Conservation (phyloP, 805 yeast species). For the Lipomyces chichibuensis region DNA sequence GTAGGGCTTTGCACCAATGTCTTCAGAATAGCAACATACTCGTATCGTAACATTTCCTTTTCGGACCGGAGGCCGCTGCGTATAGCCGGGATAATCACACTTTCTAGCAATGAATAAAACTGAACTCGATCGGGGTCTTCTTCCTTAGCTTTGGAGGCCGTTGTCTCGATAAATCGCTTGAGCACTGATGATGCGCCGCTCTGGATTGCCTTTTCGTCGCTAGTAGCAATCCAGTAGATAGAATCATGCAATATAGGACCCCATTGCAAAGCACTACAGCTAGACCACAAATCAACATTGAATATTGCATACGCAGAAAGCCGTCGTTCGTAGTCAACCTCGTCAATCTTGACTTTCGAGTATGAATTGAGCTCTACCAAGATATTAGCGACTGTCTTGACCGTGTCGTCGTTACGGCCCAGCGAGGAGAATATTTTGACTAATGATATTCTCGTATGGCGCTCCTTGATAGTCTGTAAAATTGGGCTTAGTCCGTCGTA, state of each 20-base stretch:
- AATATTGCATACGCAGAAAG: conserved; percentile 66
- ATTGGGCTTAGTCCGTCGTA: conserved; percentile 59
- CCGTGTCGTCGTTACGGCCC: conserved; percentile 54
- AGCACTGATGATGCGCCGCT: conserved; percentile 71
- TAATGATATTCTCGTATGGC: conserved; percentile 63
- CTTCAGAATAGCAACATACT: conserved; percentile 66
- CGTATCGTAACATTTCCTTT: conserved; percentile 68
- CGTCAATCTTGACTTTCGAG: conserved; percentile 62
- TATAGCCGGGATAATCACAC: conserved; percentile 64
- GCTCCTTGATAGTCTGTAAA: conserved; percentile 62
- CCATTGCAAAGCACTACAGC: conserved; percentile 67
- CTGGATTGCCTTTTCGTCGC: conserved; percentile 77
- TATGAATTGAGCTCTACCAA: conserved; percentile 71
- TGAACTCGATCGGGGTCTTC: conserved; percentile 46
- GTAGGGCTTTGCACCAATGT: conserved; percentile 58
- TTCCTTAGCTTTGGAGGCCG: conserved; percentile 47
- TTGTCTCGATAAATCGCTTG: conserved; percentile 63
- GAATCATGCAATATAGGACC: conserved; percentile 69
- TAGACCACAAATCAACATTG: conserved; percentile 56
- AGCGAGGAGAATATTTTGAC: conserved; percentile 63
- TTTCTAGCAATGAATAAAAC: conserved; percentile 47
- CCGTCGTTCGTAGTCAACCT: conserved; percentile 78
- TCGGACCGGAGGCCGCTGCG: conserved; percentile 65
- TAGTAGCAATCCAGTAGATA: conserved; percentile 73
- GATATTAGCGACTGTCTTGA: conserved; percentile 54